Evolutionary conservation across 2,329 filamentous ascomycete genomes (phyloP), one percentile per base, ranked within the genome.

Genomic region (Hypoxylon sp.): DNA sequence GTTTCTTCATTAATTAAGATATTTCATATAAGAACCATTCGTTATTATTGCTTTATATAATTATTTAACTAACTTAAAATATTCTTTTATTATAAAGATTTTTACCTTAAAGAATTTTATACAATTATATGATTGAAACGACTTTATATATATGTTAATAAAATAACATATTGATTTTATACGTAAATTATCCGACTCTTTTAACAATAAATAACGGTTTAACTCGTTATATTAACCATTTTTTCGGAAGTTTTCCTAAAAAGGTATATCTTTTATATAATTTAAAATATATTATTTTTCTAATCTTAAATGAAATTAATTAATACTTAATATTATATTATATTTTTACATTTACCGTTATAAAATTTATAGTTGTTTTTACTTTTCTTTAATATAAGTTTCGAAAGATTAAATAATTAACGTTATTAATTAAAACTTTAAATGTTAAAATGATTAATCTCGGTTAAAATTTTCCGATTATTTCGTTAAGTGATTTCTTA

Each of bases 1-100:
- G n/a, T n/a, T 44, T 22, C 2, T n/a, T 33, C 13, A 4, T 42
- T 8, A 1, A 31, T 10, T 7, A 60, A 17, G 2, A 25, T 37
- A 60, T 60, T 10, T 60, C 44, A 33, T 35, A 60, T 22, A 46
- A 60, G 8, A 35, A 6, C 4, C 7, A 51, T 20, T 60, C 11
- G 11, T 48, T 48, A 48, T 48, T 25, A 48, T 48, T 48, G 2
- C 17, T 25, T 48, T 48, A 22, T 6, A 48, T 48, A 48, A 48
- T 48, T 3, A 48, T 25, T 25, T 25, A 22, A 6, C 3, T 25
- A 3, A n/a, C 10, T 48, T 48, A 48, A 3, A 8, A 6, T 48
- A 25, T 48, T 27, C 6, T 20, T 48, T 25, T 20, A 8, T n/a
- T 25, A 48, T 48, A 48, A 1, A 25, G 3, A 10, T 48, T 25